phyloP scores from a whole-genome alignment of 345 rosid genomes.

The Microthlaspi erraticum region DNA sequence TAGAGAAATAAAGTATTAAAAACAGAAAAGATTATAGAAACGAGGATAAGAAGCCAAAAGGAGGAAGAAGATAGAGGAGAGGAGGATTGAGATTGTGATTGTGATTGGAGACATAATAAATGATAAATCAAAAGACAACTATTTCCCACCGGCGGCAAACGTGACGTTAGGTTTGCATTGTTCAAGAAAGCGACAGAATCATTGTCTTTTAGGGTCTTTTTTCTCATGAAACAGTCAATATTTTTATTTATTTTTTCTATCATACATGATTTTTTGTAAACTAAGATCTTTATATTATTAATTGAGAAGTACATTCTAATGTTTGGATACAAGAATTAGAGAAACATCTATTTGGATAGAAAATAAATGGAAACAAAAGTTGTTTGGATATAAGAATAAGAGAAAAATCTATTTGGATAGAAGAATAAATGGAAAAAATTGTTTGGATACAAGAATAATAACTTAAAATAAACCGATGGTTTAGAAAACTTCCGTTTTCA shows the following conservation, averaged over 20 bases:
- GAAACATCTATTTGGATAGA: too few species aligned
- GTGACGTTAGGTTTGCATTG: conserved; percentile 40
- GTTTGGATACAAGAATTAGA: too few species aligned
- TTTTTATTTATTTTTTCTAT: conserved; percentile 1
- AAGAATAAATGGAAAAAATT: too few species aligned
- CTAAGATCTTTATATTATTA: too few species aligned
- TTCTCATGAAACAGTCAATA: conserved; percentile 13
- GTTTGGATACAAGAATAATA: too few species aligned
- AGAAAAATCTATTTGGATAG: too few species aligned
- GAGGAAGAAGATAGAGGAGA: conserved; percentile 1
- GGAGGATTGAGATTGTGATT: conserved; percentile 19
- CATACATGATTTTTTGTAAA: neutral
- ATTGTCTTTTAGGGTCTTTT: conserved; percentile 23
- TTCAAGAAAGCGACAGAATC: conserved; percentile 35
- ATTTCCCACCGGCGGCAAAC: conserved; percentile 42
- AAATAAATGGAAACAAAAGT: too few species aligned
- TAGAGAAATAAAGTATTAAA: neutral
- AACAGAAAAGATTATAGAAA: neutral
- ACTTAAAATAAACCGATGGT: too few species aligned
- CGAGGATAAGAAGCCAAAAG: conserved; percentile 33
- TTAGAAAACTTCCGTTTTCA: too few species aligned
- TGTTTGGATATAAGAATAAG: too few species aligned
- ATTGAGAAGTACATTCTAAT: too few species aligned
- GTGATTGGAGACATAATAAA: conserved; percentile 23
- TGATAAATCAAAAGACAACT: conserved; percentile 32